Base-by-base conservation (phyloP, 2,329 filamentous ascomycete species). In the Phialophora expanda region DNA sequence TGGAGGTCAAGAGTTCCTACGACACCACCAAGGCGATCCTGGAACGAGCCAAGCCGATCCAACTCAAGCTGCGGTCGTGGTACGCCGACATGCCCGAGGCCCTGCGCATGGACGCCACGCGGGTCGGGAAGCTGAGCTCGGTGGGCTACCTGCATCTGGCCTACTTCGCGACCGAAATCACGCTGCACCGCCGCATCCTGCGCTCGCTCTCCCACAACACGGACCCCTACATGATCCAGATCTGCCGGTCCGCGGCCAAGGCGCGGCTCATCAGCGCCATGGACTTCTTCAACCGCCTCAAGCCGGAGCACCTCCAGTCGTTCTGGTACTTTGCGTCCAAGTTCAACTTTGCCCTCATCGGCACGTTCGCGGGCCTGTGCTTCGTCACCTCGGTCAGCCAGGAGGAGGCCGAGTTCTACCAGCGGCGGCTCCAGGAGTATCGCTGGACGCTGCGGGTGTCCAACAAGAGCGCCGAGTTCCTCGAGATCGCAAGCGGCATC, bases 241-340 rank as follows among this genome's bases (percentile, higher is more conserved):
- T 97, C 72, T 97, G 93, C 78, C 92, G 94, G 61, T 93, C 90
- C 64, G 94, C 94, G 3, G 94, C 94, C 61, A 97, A 97, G 77
- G 96, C 94, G 0, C 90, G 94, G 5, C 85, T 98, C 38, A 97
- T 97, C 75, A 96, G 91, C 24, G 93, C 93, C 69, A 96, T 98
- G 91, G 94, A 98, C 76, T 97, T 97, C 78, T 93, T 97, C 73
- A 97, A 97, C 78, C 89, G 94, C 0, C 86, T 98, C 34, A 92
- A 90, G 53, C 92, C 92, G 0, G 87, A 89, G 41, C 93, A 98
- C 73, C 84, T 97, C 32, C 88, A 90, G n/a, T 87, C 92, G 0
- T 97, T 97, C 79, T 98, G 94, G 94, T 80, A 80, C 28, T 79
- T 79, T 4, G 76, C 78, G 0, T 77, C 80, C 4, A 78, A 79